Base-by-base conservation (phyloP, 1,284 basidiomycete genomes). In the Boletus sp. region DNA sequence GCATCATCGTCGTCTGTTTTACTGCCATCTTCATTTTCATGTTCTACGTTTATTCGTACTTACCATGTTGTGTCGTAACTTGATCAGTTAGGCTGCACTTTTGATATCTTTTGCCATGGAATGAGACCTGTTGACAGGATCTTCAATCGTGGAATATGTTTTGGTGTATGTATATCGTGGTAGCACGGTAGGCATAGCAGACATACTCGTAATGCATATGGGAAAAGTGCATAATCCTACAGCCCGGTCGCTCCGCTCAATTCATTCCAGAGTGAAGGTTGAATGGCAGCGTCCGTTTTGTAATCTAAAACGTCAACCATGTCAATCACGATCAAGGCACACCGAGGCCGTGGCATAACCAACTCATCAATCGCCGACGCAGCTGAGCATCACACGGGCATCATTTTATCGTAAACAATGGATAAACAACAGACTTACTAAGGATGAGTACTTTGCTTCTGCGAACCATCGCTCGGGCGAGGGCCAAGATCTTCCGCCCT, bases 401-500 rank as follows among this genome's bases (percentile, higher is more conserved):
- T n/a, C 29, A 39, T 18, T 31, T 15, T 4, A 33, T 7, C 22
- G 11, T 36, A 35, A 67, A 36, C 35, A 16, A 36, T 37, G 8
- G 16, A 37, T 37, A 37, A 18, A 4, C 16, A 18, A 37, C 16
- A 37, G 36, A 16, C 59, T 74, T 73, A 58, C 74, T 72, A 4
- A 74, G 52, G 35, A 74, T 70, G 18, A 73, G 44, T 0, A 74
- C 51, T 35, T 70, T 73, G 45, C 66, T 70, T 41, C 60, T 50
- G 16, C 70, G 60, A 7, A 73, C 64, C 35, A 74, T 65, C 4
- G 73, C 73, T 33, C 72, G 73, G 1, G 83, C 82, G 5, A 82
- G 73, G 0, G 80, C 78, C 31, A 78, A 33, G n/a, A 82, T 84
- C 67, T 91, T n/a, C n/a, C n/a, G 89, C 5, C 88, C 76, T 67